Conservation (phyloP, 371 early-diverging fungal species). For the Funneliformis caledonium region DNA sequence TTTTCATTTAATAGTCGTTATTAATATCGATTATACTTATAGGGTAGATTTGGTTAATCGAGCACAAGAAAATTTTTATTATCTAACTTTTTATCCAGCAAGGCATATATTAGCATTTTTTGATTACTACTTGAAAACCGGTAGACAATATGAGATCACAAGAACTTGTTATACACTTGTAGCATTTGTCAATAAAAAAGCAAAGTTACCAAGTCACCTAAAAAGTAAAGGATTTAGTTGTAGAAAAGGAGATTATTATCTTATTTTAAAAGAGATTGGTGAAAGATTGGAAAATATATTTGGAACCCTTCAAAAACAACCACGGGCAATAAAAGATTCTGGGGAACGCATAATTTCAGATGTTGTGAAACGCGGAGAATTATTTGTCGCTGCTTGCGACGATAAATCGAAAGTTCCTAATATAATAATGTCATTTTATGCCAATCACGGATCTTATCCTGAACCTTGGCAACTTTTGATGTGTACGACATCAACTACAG, state of each 20-base stretch:
- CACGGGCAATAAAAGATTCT: background rate
- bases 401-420: slow-evolving; percentile 39
- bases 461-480: slow-evolving; percentile 41
- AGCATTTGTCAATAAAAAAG: slow-evolving; percentile 29
- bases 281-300: slow-evolving; percentile 31
- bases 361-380: slow-evolving; percentile 8
- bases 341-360: slow-evolving; percentile 26
- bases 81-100: slow-evolving; percentile 38
- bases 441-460: slow-evolving; percentile 31
- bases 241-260: background rate
- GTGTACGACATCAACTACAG: slow-evolving; percentile 31
- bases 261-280: slow-evolving; percentile 34
- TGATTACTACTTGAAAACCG: slow-evolving; percentile 25
- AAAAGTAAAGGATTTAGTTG: background rate
- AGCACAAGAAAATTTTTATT: slow-evolving; percentile 33
- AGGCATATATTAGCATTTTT: slow-evolving; percentile 37
- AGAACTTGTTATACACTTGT: slow-evolving; percentile 21
- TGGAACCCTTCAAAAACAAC: background rate
- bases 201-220: background rate
- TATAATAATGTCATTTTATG: slow-evolving; percentile 41
- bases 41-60: slow-evolving; percentile 24
- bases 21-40: background rate
- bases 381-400: slow-evolving; percentile 31
- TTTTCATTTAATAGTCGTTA: background rate
- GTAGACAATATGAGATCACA: background rate